A percentile compares a stretch with the other conserved stretches of the same genome.
These are phyloP conservation scores for Cyathus striatus DNA, from an alignment of 768 basidiomycete genomes.

Conservation along the genomic window DNA sequence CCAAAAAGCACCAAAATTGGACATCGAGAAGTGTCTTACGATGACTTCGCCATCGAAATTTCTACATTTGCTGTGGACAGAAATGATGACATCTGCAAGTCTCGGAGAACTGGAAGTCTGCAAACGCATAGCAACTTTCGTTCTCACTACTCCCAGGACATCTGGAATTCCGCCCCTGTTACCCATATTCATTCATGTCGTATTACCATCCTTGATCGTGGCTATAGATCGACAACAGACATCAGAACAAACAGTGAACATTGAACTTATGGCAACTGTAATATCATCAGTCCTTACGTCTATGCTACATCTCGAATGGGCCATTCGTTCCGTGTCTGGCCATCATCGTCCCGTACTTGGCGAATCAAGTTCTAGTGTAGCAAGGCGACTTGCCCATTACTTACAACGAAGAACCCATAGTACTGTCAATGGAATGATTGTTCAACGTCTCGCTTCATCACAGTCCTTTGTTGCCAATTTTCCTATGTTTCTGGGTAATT, in stretches of 20 bases:
- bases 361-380: slow-evolving; percentile 58
- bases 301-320: slow-evolving; percentile 69
- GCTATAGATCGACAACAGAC: slow-evolving; percentile 48
- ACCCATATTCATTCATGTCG: slow-evolving; percentile 65
- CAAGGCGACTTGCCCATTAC: slow-evolving; percentile 60
- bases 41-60: slow-evolving; percentile 55
- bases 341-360: slow-evolving; percentile 51
- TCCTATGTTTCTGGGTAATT: slow-evolving; percentile 53
- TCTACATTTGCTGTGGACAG: slow-evolving; percentile 63
- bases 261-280: slow-evolving; percentile 62
- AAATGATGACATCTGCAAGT: slow-evolving; percentile 47
- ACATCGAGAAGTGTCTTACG: slow-evolving; percentile 63
- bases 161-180: slow-evolving; percentile 54
- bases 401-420: slow-evolving; percentile 47
- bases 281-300: slow-evolving; percentile 63
- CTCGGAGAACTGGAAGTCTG: slow-evolving; percentile 59
- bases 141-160: slow-evolving; percentile 57
- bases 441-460: slow-evolving; percentile 57
- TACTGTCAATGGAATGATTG: slow-evolving; percentile 44
- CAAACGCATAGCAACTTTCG: slow-evolving; percentile 62
- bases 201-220: slow-evolving; percentile 58
- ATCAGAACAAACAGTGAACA: slow-evolving; percentile 48
- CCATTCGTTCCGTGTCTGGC: slow-evolving; percentile 46
- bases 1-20: slow-evolving; percentile 59
- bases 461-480: slow-evolving; percentile 71